Evolutionary conservation across 73 alveolate genomes (phyloP), one percentile per base, ranked within the genome.

Genomic region (Effrenium voratum): DNA sequence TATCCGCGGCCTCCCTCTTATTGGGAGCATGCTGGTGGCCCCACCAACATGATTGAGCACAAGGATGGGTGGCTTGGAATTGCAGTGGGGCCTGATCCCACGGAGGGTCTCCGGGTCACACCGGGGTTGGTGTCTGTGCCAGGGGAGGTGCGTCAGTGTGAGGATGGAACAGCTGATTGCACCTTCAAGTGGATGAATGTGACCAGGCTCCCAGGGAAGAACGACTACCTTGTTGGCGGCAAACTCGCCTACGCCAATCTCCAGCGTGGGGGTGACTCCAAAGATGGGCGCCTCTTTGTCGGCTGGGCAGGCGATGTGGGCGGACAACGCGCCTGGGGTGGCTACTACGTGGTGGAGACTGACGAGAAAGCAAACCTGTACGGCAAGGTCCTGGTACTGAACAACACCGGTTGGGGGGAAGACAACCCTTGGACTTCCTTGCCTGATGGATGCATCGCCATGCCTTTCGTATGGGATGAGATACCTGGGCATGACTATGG

Each of bases 141-240:
- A 68, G 80, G 41, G 38, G 80, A 68, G 80, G 80, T 68, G 80
- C 80, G 80, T 8, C 13, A 68, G 44, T 68, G 80, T 32, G 80
- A 68, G 80, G 80, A 68, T 32, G 80, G 80, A 12, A 68, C 22
- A 15, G 80, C 80, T 5, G 80, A 68, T 32, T 68, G 80, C 80
- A 24, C 44, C 41, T 68, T 68, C 80, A 68, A 68, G 80, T 68
- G 80, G 80, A 68, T 68, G 80, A 22, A 55, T 55, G 68, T 22
- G 30, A 55, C 68, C 12, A 55, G 22, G 68, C 68, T 55, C 22
- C 68, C 68, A 22, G 68, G 68, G 68, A 55, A 55, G 22, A 55
- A 55, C 22, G 68, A 55, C 30, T 55, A 55, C 68, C 68, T 55
- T 55, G 68, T 55, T 55, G 68, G 68, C 22, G 68, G 68, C 30